Conservation (phyloP, 352 stramenopile genomes). For the Phytophthora ramorum region DNA sequence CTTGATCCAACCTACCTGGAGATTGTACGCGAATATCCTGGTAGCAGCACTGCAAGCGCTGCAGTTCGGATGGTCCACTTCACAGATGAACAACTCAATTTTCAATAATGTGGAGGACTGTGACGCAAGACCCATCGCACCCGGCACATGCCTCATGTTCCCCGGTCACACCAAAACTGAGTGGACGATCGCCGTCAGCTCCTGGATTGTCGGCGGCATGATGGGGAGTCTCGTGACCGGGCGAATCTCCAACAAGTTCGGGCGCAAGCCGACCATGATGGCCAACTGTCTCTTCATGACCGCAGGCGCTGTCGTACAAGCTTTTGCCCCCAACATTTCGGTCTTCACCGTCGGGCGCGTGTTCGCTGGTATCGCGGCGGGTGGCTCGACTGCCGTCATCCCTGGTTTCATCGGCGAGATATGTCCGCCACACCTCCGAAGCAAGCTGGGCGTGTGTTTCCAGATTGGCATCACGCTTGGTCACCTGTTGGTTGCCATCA, state of each 20-base stretch:
- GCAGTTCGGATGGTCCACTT: conserved; percentile 51
- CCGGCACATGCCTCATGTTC: conserved; percentile 37
- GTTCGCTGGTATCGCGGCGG: conserved; percentile 51
- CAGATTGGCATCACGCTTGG: conserved; percentile 55
- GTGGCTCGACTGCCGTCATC: conserved; percentile 41
- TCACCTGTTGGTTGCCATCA: conserved; percentile 45
- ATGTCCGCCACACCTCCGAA: conserved; percentile 44
- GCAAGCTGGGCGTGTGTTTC: conserved; percentile 37
- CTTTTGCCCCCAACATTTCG: conserved; percentile 21
- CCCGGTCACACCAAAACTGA: conserved; percentile 37
- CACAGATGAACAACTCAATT: conserved; percentile 53
- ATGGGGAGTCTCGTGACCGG: conserved; percentile 33
- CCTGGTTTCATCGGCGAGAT: conserved; percentile 51
- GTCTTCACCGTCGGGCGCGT: conserved; percentile 49
- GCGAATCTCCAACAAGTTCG: conserved; percentile 46
- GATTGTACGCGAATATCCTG: conserved; percentile 60
- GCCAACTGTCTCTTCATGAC: conserved; percentile 50
- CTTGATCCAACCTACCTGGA: conserved; percentile 22
- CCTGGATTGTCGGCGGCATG: conserved; percentile 68
- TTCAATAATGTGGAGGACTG: conserved; percentile 54
- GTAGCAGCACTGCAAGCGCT: conserved; percentile 54
- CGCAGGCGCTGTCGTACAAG: conserved; percentile 39
- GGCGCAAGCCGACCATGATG: conserved; percentile 52
- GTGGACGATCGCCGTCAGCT: conserved; percentile 65
- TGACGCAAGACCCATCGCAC: conserved; percentile 40